These are phyloP conservation scores for Penicillium riverlandense DNA, from an alignment of 495 filamentous ascomycete genomes.

Conservation along the genomic window DNA sequence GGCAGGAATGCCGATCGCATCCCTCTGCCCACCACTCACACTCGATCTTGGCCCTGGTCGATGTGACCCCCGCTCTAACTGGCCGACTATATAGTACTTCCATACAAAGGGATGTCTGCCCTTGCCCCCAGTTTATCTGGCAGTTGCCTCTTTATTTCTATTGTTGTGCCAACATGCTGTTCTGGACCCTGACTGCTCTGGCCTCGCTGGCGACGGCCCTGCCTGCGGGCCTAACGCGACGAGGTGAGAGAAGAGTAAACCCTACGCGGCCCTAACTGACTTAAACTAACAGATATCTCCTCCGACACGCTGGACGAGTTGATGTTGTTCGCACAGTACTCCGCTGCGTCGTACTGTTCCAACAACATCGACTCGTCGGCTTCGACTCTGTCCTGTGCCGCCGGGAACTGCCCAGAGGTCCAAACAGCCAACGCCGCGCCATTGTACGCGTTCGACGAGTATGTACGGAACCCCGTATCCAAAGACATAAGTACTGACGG, in stretches of 20 bases:
- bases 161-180: no score
- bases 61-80: no score
- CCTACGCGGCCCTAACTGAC: conserved; percentile 1
- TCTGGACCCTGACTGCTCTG: no score
- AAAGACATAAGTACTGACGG: background rate
- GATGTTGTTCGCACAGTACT: conserved; percentile 60
- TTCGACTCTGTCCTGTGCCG: conserved; percentile 48
- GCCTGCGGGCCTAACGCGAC: no score
- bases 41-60: background rate
- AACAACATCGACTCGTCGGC: conserved; percentile 37
- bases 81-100: no score
- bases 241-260: no score
- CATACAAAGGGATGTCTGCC: no score
- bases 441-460: conserved; percentile 55
- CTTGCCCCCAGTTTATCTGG: no score
- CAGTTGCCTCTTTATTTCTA: no score
- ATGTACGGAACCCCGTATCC: conserved; percentile 7
- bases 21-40: conserved; percentile 14
- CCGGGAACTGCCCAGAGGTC: conserved; percentile 54
- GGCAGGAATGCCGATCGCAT: conserved; percentile 15
- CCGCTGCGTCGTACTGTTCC: conserved; percentile 64
- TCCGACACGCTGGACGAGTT: conserved; percentile 32
- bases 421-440: conserved; percentile 48
- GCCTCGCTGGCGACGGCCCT: no score
- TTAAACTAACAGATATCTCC: conserved; percentile 20